Percentiles rank a stretch among this genome's conserved stretches.
These are phyloP conservation scores for Blumeriella jaapii DNA, from an alignment of 2,329 filamentous ascomycete species.

Conservation along the genomic window DNA sequence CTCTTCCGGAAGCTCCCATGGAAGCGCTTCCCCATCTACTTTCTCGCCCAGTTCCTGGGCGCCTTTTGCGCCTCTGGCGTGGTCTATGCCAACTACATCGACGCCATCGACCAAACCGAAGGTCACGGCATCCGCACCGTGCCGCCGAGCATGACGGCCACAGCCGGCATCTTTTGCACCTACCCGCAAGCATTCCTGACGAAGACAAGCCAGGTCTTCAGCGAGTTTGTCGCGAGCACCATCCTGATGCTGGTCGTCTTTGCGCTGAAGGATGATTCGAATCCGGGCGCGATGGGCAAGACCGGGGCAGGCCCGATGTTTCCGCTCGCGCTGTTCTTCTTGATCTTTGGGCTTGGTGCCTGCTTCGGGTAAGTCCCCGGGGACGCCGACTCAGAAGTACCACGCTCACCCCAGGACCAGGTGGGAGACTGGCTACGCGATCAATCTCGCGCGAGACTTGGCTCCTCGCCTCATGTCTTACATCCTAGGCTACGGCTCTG, in stretches of 20 bases:
- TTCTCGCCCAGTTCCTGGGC: conserved; percentile 53
- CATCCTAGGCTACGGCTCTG: conserved; percentile 53
- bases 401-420: not conserved
- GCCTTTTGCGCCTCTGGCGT: conserved; percentile 50
- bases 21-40: conserved; percentile 58
- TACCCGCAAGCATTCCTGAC: conserved; percentile 59
- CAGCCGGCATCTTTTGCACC: conserved; percentile 62
- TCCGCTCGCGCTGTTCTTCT: conserved; percentile 55
- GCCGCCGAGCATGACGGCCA: conserved; percentile 43
- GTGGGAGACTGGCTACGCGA: conserved; percentile 67
- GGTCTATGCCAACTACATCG: conserved; percentile 52
- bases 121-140: conserved; percentile 53
- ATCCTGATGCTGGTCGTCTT: conserved; percentile 64
- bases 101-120: conserved; percentile 53
- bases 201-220: conserved; percentile 56
- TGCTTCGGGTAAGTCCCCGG: conserved; percentile 40
- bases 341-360: conserved; percentile 62
- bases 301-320: conserved; percentile 34
- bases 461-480: conserved; percentile 56
- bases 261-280: conserved; percentile 47
- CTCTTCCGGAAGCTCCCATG: conserved; percentile 57
- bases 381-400: not conserved
- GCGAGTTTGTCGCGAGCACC: conserved; percentile 56
- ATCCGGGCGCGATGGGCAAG: conserved; percentile 28
- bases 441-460: conserved; percentile 63